Conservation (phyloP, 2,329 filamentous ascomycete genomes). For the Aspergillus felis region DNA sequence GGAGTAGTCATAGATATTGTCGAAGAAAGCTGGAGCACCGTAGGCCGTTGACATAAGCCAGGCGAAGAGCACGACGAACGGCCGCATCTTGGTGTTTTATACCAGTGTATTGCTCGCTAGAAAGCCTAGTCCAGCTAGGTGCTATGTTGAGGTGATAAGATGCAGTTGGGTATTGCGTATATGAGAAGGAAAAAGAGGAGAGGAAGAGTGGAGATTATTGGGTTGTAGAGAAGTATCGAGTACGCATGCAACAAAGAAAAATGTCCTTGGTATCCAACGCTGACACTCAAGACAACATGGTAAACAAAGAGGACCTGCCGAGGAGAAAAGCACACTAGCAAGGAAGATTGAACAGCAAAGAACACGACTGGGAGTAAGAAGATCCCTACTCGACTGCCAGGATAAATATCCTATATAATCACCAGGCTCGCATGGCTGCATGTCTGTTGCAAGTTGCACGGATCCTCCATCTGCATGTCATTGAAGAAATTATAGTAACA, state of each 20-base stretch:
- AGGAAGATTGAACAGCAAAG: neutral
- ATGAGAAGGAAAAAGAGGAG: neutral
- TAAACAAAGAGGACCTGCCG: neutral
- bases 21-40: constrained; percentile 33
- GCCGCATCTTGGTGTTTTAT: constrained; percentile 15
- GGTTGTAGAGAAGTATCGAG: neutral
- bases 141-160: neutral
- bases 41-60: constrained; percentile 29
- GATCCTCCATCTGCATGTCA: neutral
- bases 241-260: neutral
- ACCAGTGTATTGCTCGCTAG: neutral
- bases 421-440: neutral
- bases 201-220: neutral
- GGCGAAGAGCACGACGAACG: constrained; percentile 22
- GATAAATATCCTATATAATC: neutral
- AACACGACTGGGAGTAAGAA: neutral
- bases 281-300: neutral
- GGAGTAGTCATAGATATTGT: constrained; percentile 37
- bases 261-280: neutral
- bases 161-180: neutral
- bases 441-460: neutral
- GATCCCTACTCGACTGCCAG: neutral
- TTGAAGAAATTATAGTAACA: constrained; percentile 22
- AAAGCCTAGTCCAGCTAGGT: neutral
- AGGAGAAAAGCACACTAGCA: neutral